Base-by-base conservation (phyloP, 768 basidiomycete genomes). In the Galerina sulciceps region DNA sequence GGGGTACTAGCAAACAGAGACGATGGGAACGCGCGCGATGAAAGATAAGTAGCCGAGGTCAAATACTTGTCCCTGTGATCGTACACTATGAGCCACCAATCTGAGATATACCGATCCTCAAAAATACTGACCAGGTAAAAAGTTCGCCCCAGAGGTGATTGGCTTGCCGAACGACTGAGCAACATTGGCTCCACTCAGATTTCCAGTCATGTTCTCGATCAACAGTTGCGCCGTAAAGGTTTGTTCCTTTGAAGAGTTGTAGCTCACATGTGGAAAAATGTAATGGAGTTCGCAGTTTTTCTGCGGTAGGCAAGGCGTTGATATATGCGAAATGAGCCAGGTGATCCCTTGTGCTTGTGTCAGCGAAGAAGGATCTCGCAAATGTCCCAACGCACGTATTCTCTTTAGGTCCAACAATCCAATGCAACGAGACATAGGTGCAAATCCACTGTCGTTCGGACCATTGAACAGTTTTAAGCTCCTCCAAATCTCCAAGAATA, bases 11-110 rank as follows among this genome's bases (percentile, higher is more conserved):
- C 85, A 26, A 97, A 80, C 18, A 98, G 75, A 6, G 86, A 85
- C 0, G 95, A 97, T 0, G 95, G 93, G 67, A 97, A 98, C 0
- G 94, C 91, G 51, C 96, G 85, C 1, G 95, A 96, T 1, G 93
- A 93, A 37, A 94, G 76, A 67, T 92, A 87, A 0, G 90, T 94
- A 6, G 88, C 78, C 1, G 90, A 86, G 0, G 83, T 81, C 2
- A 92, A 75, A 69, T 91, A 96, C 22, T 73, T 69, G 22, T 88
- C 82, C 91, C 94, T 95, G 53, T 31, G 50, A 8, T 9, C 9
- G n/a, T n/a, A n/a, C n/a, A n/a, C 22, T 34, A 49, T 37, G 41
- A 52, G 52, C 56, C 56, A 46, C 63, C 53, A 58, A 18, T 41
- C 51, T 31, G 5, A 26, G 10, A 20, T 55, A 6, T 56, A 6